phyloP scores from a whole-genome alignment of 345 rosid species.

The Citrus mangshanensis region DNA sequence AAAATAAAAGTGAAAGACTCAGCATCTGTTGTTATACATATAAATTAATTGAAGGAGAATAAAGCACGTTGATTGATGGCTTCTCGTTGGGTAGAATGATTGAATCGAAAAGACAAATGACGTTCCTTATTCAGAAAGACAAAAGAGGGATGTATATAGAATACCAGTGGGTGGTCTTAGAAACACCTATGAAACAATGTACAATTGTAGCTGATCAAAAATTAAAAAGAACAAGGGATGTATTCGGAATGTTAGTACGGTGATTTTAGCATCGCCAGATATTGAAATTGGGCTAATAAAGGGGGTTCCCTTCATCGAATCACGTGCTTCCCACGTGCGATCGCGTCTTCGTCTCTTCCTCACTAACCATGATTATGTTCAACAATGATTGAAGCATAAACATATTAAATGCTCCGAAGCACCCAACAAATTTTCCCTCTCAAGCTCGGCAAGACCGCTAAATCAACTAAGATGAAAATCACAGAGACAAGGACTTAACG shows the following conservation, averaged over 20 bases:
- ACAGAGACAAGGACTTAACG: background rate
- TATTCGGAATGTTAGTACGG: background rate
- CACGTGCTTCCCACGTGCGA: slow-evolving; percentile 1
- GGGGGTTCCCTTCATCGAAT: background rate
- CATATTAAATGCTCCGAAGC: too few species aligned
- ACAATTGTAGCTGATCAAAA: fast-evolving
- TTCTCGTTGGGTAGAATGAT: background rate
- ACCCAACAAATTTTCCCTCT: background rate
- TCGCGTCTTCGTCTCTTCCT: background rate
- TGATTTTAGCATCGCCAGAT: background rate
- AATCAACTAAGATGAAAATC: background rate
- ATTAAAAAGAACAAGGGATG: background rate
- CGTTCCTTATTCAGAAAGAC: too few species aligned
- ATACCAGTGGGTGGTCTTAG: fast-evolving
- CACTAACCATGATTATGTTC: background rate
- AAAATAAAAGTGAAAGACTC: too few species aligned
- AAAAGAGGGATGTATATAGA: fast-evolving
- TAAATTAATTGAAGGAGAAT: background rate
- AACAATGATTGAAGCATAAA: too few species aligned
- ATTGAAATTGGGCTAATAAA: background rate
- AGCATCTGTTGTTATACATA: too few species aligned
- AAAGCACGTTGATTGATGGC: background rate
- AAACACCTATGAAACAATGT: too few species aligned
- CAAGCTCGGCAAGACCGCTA: background rate
- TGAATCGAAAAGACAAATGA: background rate